Conservation (phyloP, 345 rosid species). For the Rhodamnia rubescens region DNA sequence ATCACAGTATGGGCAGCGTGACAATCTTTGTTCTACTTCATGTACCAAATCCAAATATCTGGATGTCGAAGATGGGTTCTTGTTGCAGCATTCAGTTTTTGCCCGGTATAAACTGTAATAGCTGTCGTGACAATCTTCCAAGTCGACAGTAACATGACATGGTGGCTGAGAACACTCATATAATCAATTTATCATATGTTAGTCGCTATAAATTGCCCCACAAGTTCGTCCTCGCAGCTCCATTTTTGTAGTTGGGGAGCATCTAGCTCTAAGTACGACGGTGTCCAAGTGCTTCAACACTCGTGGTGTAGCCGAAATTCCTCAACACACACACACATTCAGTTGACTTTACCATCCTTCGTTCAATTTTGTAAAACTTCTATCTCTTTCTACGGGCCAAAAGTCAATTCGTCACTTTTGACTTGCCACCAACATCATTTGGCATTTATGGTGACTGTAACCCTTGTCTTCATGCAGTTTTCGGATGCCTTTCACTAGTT, state of each 20-base stretch:
- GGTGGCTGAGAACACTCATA: background rate
- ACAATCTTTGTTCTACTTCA: background rate
- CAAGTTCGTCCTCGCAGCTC: background rate
- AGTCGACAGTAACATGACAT: background rate
- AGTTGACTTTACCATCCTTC: background rate
- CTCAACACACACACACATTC: background rate
- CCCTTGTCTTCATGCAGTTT: background rate
- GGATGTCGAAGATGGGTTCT: background rate
- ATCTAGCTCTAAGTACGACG: background rate
- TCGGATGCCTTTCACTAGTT: background rate
- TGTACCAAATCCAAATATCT: too few relatives aligned
- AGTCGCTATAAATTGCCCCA: background rate
- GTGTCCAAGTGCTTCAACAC: background rate
- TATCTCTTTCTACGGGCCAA: background rate
- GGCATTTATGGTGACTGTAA: background rate
- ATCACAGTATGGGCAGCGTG: background rate
- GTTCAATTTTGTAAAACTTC: background rate
- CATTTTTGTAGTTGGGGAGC: background rate
- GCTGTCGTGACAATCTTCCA: rapidly evolving
- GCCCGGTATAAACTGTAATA: background rate
- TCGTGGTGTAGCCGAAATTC: background rate
- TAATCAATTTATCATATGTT: background rate
- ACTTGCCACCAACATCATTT: background rate
- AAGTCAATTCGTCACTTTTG: background rate
- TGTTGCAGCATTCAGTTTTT: background rate